Conservation (phyloP, 2,329 filamentous ascomycete species). For the Rasamsonia emersonii region DNA sequence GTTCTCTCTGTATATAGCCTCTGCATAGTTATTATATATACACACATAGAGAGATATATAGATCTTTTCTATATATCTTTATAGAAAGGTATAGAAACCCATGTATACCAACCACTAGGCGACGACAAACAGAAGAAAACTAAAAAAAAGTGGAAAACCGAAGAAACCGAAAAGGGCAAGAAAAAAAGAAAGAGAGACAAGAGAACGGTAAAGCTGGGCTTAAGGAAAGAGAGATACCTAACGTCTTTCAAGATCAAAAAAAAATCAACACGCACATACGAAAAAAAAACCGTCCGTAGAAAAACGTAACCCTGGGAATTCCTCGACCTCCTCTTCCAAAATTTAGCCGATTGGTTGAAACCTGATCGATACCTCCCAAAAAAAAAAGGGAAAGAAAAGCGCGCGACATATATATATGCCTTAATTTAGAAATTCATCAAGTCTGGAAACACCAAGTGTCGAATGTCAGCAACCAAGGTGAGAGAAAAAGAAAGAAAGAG, state of each 20-base stretch:
- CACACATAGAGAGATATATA: background rate
- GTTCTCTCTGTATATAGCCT: no score
- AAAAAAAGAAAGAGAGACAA: conserved; percentile 1
- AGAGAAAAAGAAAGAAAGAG: background rate
- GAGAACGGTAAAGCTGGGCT: no score
- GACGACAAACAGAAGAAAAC: conserved; percentile 1
- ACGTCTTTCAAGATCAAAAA: no score
- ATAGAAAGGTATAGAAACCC: no score
- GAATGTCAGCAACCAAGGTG: conserved; percentile 3
- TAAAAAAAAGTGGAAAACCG: background rate
- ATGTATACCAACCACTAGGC: no score
- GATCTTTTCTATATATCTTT: background rate
- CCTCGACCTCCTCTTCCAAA: no score
- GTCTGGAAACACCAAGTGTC: conserved; percentile 36
- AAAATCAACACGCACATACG: no score
- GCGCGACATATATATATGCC: background rate
- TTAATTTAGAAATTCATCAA: conserved; percentile 43
- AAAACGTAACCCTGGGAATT: background rate
- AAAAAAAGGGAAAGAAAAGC: conserved; percentile 1
- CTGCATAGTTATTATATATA: background rate
- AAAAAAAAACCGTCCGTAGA: conserved; percentile 1
- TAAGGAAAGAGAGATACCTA: no score
- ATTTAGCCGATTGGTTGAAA: no score
- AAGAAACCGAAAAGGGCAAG: background rate
- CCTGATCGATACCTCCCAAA: no score